These are phyloP conservation scores for Starmerella bombicola DNA, from an alignment of 805 yeast species.

Conservation along the genomic window DNA sequence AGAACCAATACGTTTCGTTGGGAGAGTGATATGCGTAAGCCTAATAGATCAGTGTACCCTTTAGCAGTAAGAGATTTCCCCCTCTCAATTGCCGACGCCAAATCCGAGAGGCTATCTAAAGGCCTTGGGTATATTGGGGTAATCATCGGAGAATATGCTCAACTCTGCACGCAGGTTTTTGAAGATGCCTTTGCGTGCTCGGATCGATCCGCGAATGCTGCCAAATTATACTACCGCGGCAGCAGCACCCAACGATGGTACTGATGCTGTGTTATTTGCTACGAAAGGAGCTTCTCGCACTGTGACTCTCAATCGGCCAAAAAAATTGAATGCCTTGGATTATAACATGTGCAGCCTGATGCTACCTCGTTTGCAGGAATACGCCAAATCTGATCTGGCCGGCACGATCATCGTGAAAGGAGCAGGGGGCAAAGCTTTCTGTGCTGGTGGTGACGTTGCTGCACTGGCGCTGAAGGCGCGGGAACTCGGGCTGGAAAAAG, in stretches of 20 bases:
- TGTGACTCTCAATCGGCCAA: constrained; percentile 64
- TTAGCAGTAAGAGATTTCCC: too few species aligned
- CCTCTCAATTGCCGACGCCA: too few species aligned
- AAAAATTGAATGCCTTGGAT: constrained; percentile 75
- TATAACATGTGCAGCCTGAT: constrained; percentile 62
- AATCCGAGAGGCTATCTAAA: too few species aligned
- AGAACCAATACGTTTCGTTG: too few species aligned
- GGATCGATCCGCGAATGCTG: constrained; percentile 22
- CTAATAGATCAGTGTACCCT: too few species aligned
- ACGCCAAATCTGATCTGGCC: constrained; percentile 53
- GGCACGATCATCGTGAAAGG: constrained; percentile 59
- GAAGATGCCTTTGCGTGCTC: constrained; percentile 29
- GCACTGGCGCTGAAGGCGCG: constrained; percentile 42
- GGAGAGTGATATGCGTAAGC: too few species aligned
- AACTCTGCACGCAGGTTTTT: constrained; percentile 4
- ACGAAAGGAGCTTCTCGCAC: constrained; percentile 55
- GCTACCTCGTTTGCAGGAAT: constrained; percentile 62
- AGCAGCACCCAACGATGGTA: constrained; percentile 1
- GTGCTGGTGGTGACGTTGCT: constrained; percentile 96
- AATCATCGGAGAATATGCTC: constrained; percentile 10
- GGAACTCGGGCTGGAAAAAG: constrained; percentile 32
- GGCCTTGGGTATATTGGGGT: too few species aligned
- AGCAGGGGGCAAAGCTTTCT: constrained; percentile 50
- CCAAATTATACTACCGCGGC: constrained; percentile 17
- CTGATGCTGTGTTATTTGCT: constrained; percentile 50